phyloP scores from a whole-genome alignment of 2,329 filamentous ascomycete genomes.

The Tetracladium maxilliforme region DNA sequence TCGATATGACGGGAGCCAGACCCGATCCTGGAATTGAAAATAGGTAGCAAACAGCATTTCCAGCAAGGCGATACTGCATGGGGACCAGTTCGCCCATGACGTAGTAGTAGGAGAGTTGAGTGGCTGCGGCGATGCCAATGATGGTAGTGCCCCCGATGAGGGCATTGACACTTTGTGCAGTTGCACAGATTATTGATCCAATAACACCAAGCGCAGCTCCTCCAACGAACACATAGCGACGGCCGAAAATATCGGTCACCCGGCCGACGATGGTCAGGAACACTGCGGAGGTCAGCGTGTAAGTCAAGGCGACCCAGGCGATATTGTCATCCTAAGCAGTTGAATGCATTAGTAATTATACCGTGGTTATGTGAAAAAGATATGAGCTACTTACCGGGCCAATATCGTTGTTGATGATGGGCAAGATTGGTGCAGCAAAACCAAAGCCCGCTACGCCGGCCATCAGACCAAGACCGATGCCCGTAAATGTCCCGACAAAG shows the following conservation, averaged over 20 bases:
- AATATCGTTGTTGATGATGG: conserved; percentile 13
- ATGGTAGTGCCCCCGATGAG: conserved; percentile 21
- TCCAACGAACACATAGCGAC: conserved; percentile 16
- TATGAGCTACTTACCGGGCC: too few species aligned
- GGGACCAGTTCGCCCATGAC: conserved; percentile 21
- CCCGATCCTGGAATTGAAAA: conserved; percentile 14
- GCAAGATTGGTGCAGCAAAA: conserved; percentile 4
- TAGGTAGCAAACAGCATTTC: conserved; percentile 16
- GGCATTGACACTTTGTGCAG: conserved; percentile 17
- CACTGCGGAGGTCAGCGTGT: conserved; percentile 11
- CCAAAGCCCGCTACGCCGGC: conserved; percentile 13
- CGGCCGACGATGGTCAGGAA: conserved; percentile 16
- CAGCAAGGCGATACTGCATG: conserved; percentile 18
- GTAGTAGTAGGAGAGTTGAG: conserved; percentile 20
- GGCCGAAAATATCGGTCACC: conserved; percentile 19
- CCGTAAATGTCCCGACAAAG: conserved; percentile 4
- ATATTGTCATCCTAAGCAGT: conserved; percentile 10
- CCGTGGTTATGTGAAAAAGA: not conserved
- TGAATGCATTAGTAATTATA: not conserved
- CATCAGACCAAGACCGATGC: conserved; percentile 7
- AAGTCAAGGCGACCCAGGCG: conserved; percentile 13
- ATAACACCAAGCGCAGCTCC: conserved; percentile 16
- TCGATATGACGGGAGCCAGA: conserved; percentile 13
- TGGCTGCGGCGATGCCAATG: conserved; percentile 18
- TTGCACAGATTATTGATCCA: conserved; percentile 19